Evolutionary conservation across 805 yeast genomes (phyloP).

Genomic region (Metschnikowia dekortorum): DNA sequence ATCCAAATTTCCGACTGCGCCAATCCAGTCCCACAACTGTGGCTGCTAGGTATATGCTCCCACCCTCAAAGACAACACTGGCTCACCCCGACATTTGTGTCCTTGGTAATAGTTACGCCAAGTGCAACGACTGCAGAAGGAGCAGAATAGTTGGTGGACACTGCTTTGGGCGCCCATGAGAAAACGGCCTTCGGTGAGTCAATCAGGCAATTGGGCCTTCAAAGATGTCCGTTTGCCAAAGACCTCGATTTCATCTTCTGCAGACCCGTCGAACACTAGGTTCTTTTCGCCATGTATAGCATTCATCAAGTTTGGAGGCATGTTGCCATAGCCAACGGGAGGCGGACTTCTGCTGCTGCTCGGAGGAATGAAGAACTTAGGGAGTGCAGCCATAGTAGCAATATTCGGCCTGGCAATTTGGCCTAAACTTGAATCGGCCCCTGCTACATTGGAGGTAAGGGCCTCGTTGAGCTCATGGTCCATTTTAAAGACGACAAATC

Average conservation of each 20-base stretch:
- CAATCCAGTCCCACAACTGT: too few species aligned
- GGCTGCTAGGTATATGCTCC: too few species aligned
- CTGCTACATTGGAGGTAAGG: conserved; percentile 5
- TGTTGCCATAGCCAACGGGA: conserved; percentile 20
- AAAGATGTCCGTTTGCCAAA: conserved; percentile 35
- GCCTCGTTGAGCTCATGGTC: conserved; percentile 14
- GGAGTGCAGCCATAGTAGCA: not conserved
- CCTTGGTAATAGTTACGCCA: too few species aligned
- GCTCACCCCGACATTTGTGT: too few species aligned
- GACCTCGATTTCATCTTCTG: conserved; percentile 29
- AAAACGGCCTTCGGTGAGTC: too few species aligned
- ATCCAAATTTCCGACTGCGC: too few species aligned
- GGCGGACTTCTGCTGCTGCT: conserved; percentile 10
- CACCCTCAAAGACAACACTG: too few species aligned
- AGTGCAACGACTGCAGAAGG: too few species aligned
- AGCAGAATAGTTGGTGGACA: too few species aligned
- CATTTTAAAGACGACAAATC: conserved; percentile 14
- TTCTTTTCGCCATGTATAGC: conserved; percentile 27
- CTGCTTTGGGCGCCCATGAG: too few species aligned
- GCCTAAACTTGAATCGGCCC: not conserved
- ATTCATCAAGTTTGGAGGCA: conserved; percentile 28
- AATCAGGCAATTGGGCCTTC: conserved; percentile 30
- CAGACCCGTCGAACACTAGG: conserved; percentile 14
- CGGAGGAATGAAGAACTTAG: conserved; percentile 9
- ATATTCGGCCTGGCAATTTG: not conserved